These are phyloP conservation scores for Penicillium soppii DNA, from an alignment of 495 filamentous ascomycete genomes.

Conservation along the genomic window DNA sequence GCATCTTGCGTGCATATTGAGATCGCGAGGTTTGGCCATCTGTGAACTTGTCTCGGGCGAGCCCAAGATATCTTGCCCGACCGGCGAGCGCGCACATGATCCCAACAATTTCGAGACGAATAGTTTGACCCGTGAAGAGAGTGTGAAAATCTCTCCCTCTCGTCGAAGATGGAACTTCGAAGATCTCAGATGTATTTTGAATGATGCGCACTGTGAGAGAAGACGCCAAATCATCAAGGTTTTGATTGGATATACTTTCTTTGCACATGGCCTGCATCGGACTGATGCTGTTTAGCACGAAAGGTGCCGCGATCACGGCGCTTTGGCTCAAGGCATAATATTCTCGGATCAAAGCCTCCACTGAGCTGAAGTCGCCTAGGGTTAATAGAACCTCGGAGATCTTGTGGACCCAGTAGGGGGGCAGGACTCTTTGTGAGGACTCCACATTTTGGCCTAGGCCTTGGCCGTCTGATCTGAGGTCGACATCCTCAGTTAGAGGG, in stretches of 20 bases:
- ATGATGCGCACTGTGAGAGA: conserved; percentile 16
- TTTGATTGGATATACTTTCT: conserved; percentile 1
- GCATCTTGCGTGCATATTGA: conserved; percentile 28
- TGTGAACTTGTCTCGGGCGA: conserved; percentile 15
- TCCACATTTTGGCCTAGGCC: conserved; percentile 7
- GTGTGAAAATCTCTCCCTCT: conserved; percentile 22
- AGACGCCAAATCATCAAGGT: conserved; percentile 6
- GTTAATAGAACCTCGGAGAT: conserved; percentile 16
- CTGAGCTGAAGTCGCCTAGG: conserved; percentile 20
- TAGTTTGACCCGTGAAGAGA: conserved; percentile 20
- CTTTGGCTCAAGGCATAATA: conserved; percentile 27
- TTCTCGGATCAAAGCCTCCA: conserved; percentile 23
- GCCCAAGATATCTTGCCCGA: conserved; percentile 23
- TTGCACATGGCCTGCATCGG: conserved; percentile 12
- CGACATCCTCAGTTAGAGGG: conserved; percentile 18
- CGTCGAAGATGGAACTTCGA: conserved; percentile 15
- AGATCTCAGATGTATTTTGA: conserved; percentile 24
- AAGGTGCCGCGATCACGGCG: conserved; percentile 22
- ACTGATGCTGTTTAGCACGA: conserved; percentile 23
- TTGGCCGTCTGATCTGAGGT: conserved; percentile 11
- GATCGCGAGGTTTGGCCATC: conserved; percentile 2
- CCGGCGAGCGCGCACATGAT: conserved; percentile 29
- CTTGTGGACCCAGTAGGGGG: conserved; percentile 28
- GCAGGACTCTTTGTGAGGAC: conserved; percentile 10
- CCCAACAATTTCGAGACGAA: conserved; percentile 34